Base-by-base conservation (phyloP, 805 yeast genomes). In the Schizosaccharomyces osmophilus region DNA sequence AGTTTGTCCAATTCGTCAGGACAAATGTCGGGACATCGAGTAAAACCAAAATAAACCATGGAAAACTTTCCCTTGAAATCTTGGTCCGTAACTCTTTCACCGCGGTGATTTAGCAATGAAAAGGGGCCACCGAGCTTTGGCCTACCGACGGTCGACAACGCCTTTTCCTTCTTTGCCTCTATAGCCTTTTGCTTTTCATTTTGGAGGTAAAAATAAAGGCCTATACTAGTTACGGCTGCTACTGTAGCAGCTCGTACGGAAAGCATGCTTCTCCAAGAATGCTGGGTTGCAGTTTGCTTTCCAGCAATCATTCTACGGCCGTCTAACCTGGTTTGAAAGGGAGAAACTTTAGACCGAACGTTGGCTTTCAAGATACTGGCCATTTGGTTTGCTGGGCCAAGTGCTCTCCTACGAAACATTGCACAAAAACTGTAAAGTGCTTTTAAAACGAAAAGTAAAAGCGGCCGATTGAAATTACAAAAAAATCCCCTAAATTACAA, bases 1-100 rank as follows among this genome's bases (percentile, higher is more conserved):
- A 93, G 77, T 69, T 90, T 87, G 71, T 93, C 98, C 63, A 93
- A 78, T 71, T 93, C 98, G 71, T 93, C 98, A 11, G 98, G 98
- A 72, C 98, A 93, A 61, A 93, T 89, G 73, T 93, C 98, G 5
- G 98, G 98, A 73, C 98, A 93, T 73, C 89, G 89, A 3, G 96
- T 85, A 75, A 93, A 93, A 0, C 98, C 98, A 73, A 93, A 93
- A 71, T 93, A 93, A n/a, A 65, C 72, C 58, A 93, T 74, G 11
- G 90, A 81, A 72, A 88, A 93, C 70, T 80, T 83, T 42, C 89
- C 93, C 64, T 79, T 72, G 68, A 93, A 74, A 66, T 90, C 78
- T 64, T 86, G 76, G 32, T 87, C 82, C 1, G 96, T 87, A 71
- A 93, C 93, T 22, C 70, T 72, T 32, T 83, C 72, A 48, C 89